phyloP scores from a whole-genome alignment of 1,284 basidiomycete genomes.

The Ganoderma leucocontextum region DNA sequence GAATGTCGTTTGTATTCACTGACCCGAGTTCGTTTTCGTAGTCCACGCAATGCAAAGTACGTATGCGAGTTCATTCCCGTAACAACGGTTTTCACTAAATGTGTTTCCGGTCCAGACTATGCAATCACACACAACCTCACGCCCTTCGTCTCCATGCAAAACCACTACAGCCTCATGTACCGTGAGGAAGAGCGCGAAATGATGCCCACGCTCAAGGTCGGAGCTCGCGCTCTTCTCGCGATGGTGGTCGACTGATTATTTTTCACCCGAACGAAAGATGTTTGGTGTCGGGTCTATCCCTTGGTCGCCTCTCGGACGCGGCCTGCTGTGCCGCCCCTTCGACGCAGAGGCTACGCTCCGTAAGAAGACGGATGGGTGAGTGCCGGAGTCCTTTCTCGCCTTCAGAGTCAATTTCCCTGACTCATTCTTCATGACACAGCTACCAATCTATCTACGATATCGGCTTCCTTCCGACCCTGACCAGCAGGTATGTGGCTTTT shows the following conservation, averaged over 20 bases:
- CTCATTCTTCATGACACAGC: constrained; percentile 38
- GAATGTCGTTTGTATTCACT: too few relatives aligned
- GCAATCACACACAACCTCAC: constrained; percentile 49
- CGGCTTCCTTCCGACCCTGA: constrained; percentile 1
- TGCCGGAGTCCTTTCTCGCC: not conserved
- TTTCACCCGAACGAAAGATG: constrained; percentile 7
- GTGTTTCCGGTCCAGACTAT: constrained; percentile 33
- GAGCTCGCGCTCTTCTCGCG: not conserved
- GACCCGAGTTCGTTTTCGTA: constrained; percentile 7
- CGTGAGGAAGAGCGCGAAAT: constrained; percentile 60
- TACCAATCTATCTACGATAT: constrained; percentile 39
- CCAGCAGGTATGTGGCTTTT: constrained; percentile 14
- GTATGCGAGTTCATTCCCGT: not conserved
- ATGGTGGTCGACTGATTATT: not conserved
- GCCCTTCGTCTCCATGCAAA: constrained; percentile 62
- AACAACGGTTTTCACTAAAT: not conserved
- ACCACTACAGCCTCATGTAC: constrained; percentile 51
- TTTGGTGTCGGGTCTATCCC: constrained; percentile 52
- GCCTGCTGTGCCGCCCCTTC: constrained; percentile 46
- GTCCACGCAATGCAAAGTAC: constrained; percentile 41
- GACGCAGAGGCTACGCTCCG: constrained; percentile 20
- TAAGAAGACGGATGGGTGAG: constrained; percentile 19
- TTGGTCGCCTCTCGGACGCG: constrained; percentile 53
- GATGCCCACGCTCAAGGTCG: constrained; percentile 44
- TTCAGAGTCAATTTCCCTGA: not conserved